Conservation (phyloP, 371 early-diverging fungal species). For the Mortierella sp. region DNA sequence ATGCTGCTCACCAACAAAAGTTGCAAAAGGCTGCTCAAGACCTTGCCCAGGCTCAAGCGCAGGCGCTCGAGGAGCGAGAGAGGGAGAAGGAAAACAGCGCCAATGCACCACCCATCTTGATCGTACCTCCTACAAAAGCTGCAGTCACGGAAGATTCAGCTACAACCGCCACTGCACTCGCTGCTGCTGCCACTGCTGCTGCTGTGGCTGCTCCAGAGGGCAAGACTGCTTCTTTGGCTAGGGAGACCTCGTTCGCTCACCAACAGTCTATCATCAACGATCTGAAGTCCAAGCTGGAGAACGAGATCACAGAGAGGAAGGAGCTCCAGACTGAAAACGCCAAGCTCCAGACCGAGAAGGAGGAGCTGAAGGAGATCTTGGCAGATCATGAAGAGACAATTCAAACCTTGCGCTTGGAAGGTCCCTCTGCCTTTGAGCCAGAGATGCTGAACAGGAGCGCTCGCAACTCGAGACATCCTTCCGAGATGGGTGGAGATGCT, state of each 20-base stretch:
- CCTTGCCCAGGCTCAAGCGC: constrained; percentile 32
- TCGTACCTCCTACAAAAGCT: constrained; percentile 41
- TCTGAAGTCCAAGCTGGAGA: constrained; percentile 35
- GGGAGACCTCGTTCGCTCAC: constrained; percentile 50
- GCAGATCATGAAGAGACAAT: constrained; percentile 66
- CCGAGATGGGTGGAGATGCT: not conserved
- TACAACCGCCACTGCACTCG: not conserved
- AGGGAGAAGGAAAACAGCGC: constrained; percentile 16
- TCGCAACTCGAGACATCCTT: too few species aligned
- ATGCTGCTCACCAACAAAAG: constrained; percentile 23
- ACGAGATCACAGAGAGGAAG: constrained; percentile 39
- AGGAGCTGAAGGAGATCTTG: constrained; percentile 62
- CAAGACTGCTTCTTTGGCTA: constrained; percentile 50
- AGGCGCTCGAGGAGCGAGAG: constrained; percentile 26
- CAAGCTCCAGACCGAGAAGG: too few species aligned
- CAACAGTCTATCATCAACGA: constrained; percentile 52
- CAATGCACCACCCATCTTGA: constrained; percentile 42
- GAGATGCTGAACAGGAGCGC: not conserved
- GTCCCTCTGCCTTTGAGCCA: constrained; percentile 12
- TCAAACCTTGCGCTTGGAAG: constrained; percentile 67
- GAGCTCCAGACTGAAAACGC: too few species aligned
- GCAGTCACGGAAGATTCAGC: constrained; percentile 15
- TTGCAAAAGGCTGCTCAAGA: constrained; percentile 39
- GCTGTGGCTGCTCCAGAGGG: constrained; percentile 13
- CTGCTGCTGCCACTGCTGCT: constrained; percentile 1